Conservation (phyloP, 176 grass and related monocot genomes). For the Carex pumila region DNA sequence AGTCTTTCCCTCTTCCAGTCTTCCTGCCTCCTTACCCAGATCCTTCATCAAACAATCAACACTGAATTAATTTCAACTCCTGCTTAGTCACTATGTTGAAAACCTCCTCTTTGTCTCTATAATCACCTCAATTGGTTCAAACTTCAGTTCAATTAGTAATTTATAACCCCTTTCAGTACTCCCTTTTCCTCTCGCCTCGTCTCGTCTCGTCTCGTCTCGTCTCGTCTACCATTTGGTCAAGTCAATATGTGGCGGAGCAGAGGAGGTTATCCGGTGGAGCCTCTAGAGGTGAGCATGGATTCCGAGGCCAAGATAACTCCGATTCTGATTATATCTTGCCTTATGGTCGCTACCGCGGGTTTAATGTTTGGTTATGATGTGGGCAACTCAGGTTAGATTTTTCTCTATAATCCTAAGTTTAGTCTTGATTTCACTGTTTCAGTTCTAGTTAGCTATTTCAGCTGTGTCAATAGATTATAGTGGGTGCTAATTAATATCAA, state of each 20-base stretch:
- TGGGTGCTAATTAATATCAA: not conserved
- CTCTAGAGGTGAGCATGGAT: constrained; percentile 11
- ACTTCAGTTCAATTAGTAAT: not conserved
- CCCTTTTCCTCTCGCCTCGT: not conserved
- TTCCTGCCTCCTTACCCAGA: not conserved
- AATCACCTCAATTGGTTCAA: not conserved
- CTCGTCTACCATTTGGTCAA: not conserved
- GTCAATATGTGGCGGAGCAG: constrained; percentile 1
- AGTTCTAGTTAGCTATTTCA: not conserved
- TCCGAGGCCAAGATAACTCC: constrained; percentile 24
- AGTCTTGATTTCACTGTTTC: not conserved
- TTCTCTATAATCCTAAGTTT: not conserved
- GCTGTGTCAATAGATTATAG: not conserved
- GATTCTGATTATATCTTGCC: constrained; percentile 14
- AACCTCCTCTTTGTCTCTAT: not conserved
- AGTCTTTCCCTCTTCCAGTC: no score
- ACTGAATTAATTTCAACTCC: not conserved
- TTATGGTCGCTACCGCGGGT: constrained; percentile 12
- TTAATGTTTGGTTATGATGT: constrained; percentile 23
- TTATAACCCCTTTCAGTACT: not conserved
- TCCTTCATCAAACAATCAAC: not conserved
- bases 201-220: not conserved
- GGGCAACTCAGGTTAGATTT: constrained; percentile 22
- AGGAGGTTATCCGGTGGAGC: not conserved
- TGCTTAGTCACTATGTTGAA: not conserved